These are phyloP conservation scores for Erysimum cheiri DNA, from an alignment of 441 rosid genomes.

Conservation along the genomic window DNA sequence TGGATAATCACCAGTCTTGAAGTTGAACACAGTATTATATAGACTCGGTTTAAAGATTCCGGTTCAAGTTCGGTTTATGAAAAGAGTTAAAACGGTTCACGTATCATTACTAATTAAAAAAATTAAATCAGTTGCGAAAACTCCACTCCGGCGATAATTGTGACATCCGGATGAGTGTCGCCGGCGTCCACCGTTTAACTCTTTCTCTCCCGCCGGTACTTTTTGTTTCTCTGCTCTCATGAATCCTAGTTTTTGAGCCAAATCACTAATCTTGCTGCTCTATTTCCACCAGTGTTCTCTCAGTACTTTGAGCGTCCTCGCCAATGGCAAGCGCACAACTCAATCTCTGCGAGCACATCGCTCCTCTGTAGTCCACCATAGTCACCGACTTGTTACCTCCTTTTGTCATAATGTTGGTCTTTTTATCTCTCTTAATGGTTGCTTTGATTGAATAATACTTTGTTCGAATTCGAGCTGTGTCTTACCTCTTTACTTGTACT, in stretches of 20 bases:
- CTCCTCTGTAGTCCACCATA: constrained; percentile 17
- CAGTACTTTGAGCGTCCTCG: neutral
- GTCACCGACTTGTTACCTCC: constrained; percentile 14
- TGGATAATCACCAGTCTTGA: neutral
- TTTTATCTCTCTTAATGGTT: neutral
- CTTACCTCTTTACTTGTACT: neutral
- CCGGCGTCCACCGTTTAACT: constrained; percentile 30
- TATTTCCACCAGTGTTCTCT: constrained; percentile 22
- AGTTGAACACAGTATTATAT: too few species aligned
- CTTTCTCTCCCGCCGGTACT: constrained; percentile 34
- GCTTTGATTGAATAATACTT: neutral
- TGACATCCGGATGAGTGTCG: constrained; percentile 34
- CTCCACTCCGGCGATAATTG: neutral
- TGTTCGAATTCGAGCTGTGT: constrained; percentile 12
- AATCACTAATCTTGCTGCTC: constrained; percentile 11
- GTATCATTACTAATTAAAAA: too few species aligned
- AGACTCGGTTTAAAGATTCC: constrained; percentile 28
- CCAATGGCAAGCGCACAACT: neutral
- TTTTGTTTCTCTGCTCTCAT: neutral
- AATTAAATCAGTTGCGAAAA: neutral
- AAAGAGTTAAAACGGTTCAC: neutral
- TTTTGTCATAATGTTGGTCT: constrained; percentile 31
- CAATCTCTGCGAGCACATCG: neutral
- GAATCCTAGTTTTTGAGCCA: neutral
- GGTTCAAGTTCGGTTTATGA: neutral